Conservation (phyloP, 257 asterid genomes). For the Verbascum thapsus region DNA sequence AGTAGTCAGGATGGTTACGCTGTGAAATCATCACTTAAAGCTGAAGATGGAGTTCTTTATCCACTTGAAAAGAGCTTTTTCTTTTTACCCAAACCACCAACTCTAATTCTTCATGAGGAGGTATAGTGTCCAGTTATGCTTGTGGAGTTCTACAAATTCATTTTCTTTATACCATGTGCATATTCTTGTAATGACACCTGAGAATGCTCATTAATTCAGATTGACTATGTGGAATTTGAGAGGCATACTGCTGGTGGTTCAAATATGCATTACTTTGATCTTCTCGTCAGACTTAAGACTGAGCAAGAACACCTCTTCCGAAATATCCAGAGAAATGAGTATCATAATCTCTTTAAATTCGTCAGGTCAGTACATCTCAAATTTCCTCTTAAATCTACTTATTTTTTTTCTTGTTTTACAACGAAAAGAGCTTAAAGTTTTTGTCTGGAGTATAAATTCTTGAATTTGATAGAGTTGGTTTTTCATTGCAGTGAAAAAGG, state of each 20-base stretch:
- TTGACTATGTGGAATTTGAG: conserved; percentile 94
- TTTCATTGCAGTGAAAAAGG: conserved; percentile 65
- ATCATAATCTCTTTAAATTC: conserved; percentile 68
- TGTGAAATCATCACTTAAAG: conserved; percentile 96
- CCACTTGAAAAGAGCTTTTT: conserved; percentile 98
- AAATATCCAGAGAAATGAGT: conserved; percentile 90
- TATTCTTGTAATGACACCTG: conserved; percentile 26
- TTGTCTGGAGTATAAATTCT: neutral
- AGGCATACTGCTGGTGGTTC: conserved; percentile 98
- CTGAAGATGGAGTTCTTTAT: conserved; percentile 99
- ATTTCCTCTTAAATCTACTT: conserved; percentile 14
- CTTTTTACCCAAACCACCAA: conserved; percentile 98
- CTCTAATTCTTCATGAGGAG: conserved; percentile 96
- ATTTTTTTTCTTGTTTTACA: neutral
- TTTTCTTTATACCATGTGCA: conserved; percentile 7
- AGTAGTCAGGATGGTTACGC: conserved; percentile 89
- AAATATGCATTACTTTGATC: conserved; percentile 95
- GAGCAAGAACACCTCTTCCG: conserved; percentile 98
- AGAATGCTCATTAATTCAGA: conserved; percentile 43
- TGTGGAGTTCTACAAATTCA: conserved; percentile 1
- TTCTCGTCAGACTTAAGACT: conserved; percentile 79
- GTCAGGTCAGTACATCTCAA: conserved; percentile 60
- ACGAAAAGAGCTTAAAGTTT: conserved; percentile 22
- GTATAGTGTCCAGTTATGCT: conserved; percentile 37
- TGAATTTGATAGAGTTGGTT: conserved; percentile 11